Evolutionary conservation across 75 land plant species (phyloP).

Genomic region (Pinus albicaulis): DNA sequence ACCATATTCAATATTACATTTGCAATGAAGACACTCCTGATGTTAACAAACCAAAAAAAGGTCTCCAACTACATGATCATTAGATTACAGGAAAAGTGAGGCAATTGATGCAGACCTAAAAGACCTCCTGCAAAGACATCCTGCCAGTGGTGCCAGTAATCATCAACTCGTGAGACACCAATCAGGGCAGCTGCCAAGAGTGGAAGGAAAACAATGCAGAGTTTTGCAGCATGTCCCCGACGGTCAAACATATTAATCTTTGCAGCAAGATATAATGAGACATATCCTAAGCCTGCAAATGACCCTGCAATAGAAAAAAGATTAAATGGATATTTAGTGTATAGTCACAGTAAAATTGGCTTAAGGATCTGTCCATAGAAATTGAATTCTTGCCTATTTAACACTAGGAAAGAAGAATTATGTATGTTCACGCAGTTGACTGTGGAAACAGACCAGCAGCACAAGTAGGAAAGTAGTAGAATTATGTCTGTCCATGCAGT

Average conservation of each 20-base stretch:
- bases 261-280: constrained; percentile 68
- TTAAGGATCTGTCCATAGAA: too few relatives aligned
- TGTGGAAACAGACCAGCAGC: too few relatives aligned
- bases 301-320: constrained; percentile 40
- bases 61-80: background rate
- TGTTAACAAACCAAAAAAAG: background rate
- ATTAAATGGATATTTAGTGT: too few relatives aligned
- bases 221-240: constrained; percentile 61
- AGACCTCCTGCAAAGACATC: constrained; percentile 73
- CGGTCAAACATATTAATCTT: constrained; percentile 65
- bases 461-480: too few relatives aligned
- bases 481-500: too few relatives aligned
- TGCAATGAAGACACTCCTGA: background rate
- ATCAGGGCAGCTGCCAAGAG: constrained; percentile 54
- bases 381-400: too few relatives aligned
- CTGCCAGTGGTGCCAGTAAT: constrained; percentile 80
- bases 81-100: background rate
- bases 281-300: constrained; percentile 70
- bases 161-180: constrained; percentile 72
- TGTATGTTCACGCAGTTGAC: too few relatives aligned
- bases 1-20: background rate
- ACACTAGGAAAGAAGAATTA: too few relatives aligned
- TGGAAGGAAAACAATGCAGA: constrained; percentile 56
- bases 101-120: constrained; percentile 33
- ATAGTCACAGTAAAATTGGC: too few relatives aligned